Percentiles rank a stretch among this genome's conserved stretches.
phyloP scores from a whole-genome alignment of 176 grass and related monocot genomes.

The Oryza australiensis region DNA sequence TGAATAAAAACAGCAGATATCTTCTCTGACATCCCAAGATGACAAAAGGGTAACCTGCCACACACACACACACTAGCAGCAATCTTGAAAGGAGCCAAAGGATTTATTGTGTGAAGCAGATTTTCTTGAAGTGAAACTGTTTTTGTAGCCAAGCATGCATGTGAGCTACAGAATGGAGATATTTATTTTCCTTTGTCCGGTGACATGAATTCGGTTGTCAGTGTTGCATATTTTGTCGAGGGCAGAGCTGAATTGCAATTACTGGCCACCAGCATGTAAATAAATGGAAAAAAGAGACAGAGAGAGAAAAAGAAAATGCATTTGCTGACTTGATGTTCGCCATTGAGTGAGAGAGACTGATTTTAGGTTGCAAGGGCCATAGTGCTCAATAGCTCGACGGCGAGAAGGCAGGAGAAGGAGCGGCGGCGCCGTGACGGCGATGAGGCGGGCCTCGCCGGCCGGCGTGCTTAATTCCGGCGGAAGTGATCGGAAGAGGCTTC shows the following conservation, averaged over 20 bases:
- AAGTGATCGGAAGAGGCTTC: too few species aligned
- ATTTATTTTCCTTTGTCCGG: not conserved
- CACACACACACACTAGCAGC: not conserved
- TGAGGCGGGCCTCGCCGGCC: too few species aligned
- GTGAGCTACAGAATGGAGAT: not conserved
- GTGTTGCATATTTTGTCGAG: not conserved
- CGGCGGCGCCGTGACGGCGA: too few species aligned
- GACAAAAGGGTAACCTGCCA: slow-evolving; percentile 4
- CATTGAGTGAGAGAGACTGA: not conserved
- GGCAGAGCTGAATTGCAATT: not conserved
- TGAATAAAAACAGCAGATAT: not conserved
- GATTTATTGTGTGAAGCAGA: not conserved
- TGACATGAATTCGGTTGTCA: not conserved
- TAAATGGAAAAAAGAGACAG: not conserved
- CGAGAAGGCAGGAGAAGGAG: not conserved
- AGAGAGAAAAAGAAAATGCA: not conserved
- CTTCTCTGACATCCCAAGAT: not conserved
- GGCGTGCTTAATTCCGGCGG: too few species aligned
- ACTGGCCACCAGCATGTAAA: not conserved
- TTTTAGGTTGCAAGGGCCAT: too few species aligned
- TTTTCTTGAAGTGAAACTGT: not conserved
- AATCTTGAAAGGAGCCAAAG: slow-evolving; percentile 3
- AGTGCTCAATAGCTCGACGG: not conserved
- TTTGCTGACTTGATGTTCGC: not conserved
- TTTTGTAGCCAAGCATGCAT: not conserved